Evolutionary conservation across 177 flowering plant species (phyloP).

Genomic region (Vitis hybrid): DNA sequence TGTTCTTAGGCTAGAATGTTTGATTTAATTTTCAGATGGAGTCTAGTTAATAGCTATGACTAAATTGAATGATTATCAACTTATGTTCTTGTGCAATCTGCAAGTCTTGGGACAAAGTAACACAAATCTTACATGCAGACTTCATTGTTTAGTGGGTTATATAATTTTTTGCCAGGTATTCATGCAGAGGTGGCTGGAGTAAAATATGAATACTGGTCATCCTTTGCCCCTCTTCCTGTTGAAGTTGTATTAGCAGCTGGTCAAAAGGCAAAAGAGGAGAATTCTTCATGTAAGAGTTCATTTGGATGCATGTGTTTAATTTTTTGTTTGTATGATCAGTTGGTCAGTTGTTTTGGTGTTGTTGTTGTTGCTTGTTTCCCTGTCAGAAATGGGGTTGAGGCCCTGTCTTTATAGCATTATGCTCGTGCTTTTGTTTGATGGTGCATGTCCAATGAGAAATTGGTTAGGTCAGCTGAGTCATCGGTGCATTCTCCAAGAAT

Average conservation of each 20-base stretch:
- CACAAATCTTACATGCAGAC: background rate
- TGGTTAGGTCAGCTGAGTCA: too few relatives aligned
- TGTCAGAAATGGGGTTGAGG: background rate
- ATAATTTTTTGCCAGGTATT: slow-evolving; percentile 47
- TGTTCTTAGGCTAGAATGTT: background rate
- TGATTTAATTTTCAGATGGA: background rate
- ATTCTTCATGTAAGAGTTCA: slow-evolving; percentile 30
- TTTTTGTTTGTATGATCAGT: too few relatives aligned
- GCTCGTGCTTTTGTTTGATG: too few relatives aligned
- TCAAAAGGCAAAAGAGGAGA: slow-evolving; percentile 75
- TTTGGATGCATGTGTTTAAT: background rate
- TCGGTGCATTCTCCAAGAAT: too few relatives aligned
- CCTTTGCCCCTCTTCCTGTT: slow-evolving; percentile 76
- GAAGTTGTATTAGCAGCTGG: slow-evolving; percentile 87
- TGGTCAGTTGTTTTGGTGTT: background rate
- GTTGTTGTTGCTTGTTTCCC: slow-evolving; percentile 2
- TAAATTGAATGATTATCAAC: background rate
- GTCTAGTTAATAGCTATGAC: background rate
- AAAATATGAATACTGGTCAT: slow-evolving; percentile 82
- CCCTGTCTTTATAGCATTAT: background rate
- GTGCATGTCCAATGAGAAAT: too few relatives aligned
- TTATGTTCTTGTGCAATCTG: background rate
- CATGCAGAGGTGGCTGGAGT: slow-evolving; percentile 70
- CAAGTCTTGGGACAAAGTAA: too few relatives aligned
- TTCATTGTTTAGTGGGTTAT: background rate